A percentile compares a stretch with the other conserved stretches of the same genome.
These are phyloP conservation scores for Gossypium trilobum DNA, from an alignment of 441 rosid species.

Conservation along the genomic window DNA sequence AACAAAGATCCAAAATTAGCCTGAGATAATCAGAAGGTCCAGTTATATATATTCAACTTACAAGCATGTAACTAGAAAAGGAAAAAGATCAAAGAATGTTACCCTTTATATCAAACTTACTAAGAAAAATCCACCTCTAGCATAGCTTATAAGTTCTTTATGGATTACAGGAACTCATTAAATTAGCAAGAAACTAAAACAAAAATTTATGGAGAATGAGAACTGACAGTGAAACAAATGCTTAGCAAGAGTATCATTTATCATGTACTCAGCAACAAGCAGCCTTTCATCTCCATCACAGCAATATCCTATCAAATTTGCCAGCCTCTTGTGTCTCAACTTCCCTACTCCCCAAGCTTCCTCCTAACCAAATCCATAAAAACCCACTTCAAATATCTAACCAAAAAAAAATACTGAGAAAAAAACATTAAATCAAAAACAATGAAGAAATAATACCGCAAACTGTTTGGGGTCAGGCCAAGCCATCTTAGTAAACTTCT, in stretches of 20 bases:
- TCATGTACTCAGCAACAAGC: conserved; percentile 78
- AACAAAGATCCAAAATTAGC: conserved; percentile 13
- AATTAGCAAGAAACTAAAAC: not conserved
- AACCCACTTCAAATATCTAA: conserved; percentile 3
- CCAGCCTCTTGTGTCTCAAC: conserved; percentile 60
- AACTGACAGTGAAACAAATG: conserved; percentile 65
- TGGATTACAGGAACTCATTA: not conserved
- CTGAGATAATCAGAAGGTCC: not conserved
- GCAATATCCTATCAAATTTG: conserved; percentile 80
- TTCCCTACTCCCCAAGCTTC: conserved; percentile 73
- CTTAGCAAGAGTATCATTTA: conserved; percentile 73
- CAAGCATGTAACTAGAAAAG: not conserved
- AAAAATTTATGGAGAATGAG: not conserved
- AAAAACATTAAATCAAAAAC: not conserved
- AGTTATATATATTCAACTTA: not conserved
- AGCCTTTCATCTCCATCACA: conserved; percentile 75
- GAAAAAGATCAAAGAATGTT: not conserved
- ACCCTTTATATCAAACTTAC: not conserved
- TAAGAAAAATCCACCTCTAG: not conserved
- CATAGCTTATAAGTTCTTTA: not conserved
- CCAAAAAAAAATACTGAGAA: not conserved
- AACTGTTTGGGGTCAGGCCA: conserved; percentile 92
- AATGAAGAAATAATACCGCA: conserved; percentile 32
- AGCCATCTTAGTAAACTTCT: conserved; percentile 74
- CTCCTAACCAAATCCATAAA: conserved; percentile 32